These are phyloP conservation scores for Beauveria brongniartii DNA, from an alignment of 2,329 filamentous ascomycete species.

Conservation along the genomic window DNA sequence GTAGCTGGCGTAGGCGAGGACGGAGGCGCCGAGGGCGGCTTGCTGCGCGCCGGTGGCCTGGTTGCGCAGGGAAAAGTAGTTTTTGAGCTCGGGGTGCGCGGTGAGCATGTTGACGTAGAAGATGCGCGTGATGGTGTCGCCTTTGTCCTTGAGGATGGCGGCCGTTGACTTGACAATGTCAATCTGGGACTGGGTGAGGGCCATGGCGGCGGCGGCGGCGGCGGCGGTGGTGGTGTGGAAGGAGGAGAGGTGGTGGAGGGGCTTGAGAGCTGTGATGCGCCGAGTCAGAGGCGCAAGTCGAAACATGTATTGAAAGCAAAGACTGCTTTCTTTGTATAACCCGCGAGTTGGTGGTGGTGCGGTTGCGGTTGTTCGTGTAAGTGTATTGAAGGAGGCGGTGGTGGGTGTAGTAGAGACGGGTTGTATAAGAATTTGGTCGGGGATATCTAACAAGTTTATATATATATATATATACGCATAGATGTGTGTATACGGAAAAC, in stretches of 20 bases:
- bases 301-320: background rate
- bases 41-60: conserved; percentile 62
- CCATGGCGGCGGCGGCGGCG: conserved; percentile 24
- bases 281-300: background rate
- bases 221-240: background rate
- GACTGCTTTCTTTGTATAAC: background rate
- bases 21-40: conserved; percentile 57
- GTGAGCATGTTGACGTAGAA: conserved; percentile 65
- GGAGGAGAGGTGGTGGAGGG: background rate
- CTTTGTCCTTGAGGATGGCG: conserved; percentile 62
- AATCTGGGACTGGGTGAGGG: conserved; percentile 56
- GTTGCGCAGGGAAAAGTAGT: conserved; percentile 63
- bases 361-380: background rate
- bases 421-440: background rate
- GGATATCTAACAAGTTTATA: background rate
- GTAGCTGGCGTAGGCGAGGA: conserved; percentile 65
- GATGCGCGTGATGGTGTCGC: conserved; percentile 57
- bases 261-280: background rate
- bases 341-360: background rate
- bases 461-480: background rate
- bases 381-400: background rate
- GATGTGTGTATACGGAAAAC: background rate
- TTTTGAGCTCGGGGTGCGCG: conserved; percentile 56
- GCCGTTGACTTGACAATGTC: conserved; percentile 69
- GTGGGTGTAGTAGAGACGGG: background rate